Base-by-base conservation (phyloP, 2,329 filamentous ascomycete genomes). In the Penicillium frequentans region DNA sequence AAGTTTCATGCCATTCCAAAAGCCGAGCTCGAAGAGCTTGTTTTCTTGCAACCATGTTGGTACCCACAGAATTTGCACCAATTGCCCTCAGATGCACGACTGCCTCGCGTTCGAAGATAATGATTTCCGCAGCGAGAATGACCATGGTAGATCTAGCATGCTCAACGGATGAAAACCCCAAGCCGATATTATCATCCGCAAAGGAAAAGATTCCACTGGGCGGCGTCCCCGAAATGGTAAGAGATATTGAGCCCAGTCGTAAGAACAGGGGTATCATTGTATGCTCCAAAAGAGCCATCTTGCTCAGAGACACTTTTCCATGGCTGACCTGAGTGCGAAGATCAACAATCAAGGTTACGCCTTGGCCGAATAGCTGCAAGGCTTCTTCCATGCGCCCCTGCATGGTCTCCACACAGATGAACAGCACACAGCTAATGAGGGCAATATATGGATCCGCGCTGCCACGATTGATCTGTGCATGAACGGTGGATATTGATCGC, bases 371-470 rank as follows among this genome's bases (percentile, higher is more conserved):
- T 2, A 71, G 63, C 7, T 54, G 59, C 7, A 64, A 23, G 4
- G 66, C 65, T 11, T 68, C 63, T 16, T 62, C 58, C 16, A 62
- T 43, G 19, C 55, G 57, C 7, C 65, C 68, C 21, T 66, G 58
- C 1, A 70, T 37, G 1, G 55, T 58, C 42, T 71, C 69, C 9
- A 71, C 67, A 56, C 69, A 71, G 10, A 70, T 69, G 24, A 68
- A 70, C 11, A 71, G 52, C 0, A 67, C 54, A 27, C 68, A 71
- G 13, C 52, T 71, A 3, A 71, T 60, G 29, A 71, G 55, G 10
- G 63, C 64, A 24, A 68, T 56, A 27, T 67, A 65, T 8, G 56
- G 58, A 31, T 67, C 64, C 10, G 61, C 43, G 5, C 37, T 49
- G 3, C 67, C 68, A 19, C 60, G 56, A 29, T 64, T 60, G 29